A percentile compares a stretch with the other conserved stretches of the same genome.
Evolutionary conservation across 2,329 filamentous ascomycete genomes (phyloP).

Genomic region (Aspergillus neotritici): DNA sequence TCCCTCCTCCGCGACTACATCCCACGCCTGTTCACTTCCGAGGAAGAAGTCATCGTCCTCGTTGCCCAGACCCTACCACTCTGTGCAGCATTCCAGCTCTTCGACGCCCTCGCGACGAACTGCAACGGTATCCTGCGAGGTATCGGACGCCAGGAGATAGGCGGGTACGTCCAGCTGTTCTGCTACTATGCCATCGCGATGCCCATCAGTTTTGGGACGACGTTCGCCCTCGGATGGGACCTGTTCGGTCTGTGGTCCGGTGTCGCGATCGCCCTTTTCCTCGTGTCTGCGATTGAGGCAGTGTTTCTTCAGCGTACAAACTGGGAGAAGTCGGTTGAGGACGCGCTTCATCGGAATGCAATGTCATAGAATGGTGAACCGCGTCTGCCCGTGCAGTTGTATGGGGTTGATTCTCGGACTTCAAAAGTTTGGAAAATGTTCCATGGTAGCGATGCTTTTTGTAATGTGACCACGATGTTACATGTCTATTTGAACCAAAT

Average conservation of each 20-base stretch:
- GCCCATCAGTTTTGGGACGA: conserved; percentile 72
- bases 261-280: conserved; percentile 63
- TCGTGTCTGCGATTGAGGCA: conserved; percentile 53
- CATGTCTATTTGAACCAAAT: too few species aligned
- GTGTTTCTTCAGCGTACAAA: conserved; percentile 51
- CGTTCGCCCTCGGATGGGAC: conserved; percentile 71
- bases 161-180: conserved; percentile 80
- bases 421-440: not conserved
- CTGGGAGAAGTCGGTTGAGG: conserved; percentile 57
- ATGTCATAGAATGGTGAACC: conserved; percentile 6
- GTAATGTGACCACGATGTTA: too few species aligned
- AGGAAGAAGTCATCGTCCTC: conserved; percentile 62
- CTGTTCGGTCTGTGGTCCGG: conserved; percentile 77
- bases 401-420: too few species aligned
- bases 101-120: conserved; percentile 72
- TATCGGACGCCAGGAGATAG: conserved; percentile 80
- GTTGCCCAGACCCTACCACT: conserved; percentile 69
- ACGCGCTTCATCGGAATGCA: conserved; percentile 53
- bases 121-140: conserved; percentile 83
- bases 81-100: conserved; percentile 82
- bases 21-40: conserved; percentile 71
- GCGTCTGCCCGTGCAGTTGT: not conserved
- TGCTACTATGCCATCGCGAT: conserved; percentile 83
- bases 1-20: conserved; percentile 65
- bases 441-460: too few species aligned